Percentiles rank a stretch among this genome's conserved stretches.
phyloP scores from a whole-genome alignment of 495 filamentous ascomycete species.

The Friedmanniomyces endolithicus region DNA sequence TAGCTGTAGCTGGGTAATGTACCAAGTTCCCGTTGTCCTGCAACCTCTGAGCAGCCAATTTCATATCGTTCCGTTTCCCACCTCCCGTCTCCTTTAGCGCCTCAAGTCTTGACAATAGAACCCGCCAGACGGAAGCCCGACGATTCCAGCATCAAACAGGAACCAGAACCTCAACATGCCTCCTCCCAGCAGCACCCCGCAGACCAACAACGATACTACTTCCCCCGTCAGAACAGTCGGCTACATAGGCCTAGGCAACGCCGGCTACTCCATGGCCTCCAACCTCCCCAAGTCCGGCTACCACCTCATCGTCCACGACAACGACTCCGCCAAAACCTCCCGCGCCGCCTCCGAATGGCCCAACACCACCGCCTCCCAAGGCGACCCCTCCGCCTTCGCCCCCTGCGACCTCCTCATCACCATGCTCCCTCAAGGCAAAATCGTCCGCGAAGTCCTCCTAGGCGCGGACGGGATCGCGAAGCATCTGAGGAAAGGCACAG shows the following conservation, averaged over 20 bases:
- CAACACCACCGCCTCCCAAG: conserved; percentile 9
- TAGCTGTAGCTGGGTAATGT: too few species aligned
- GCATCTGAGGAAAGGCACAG: conserved; percentile 21
- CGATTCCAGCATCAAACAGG: too few species aligned
- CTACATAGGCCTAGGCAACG: conserved; percentile 27
- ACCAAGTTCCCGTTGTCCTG: too few species aligned
- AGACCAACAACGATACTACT: background rate
- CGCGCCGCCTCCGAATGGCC: conserved; percentile 19
- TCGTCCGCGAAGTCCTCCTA: conserved; percentile 24
- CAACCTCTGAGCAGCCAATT: too few species aligned
- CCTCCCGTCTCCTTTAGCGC: too few species aligned
- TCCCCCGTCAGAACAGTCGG: conserved; percentile 16
- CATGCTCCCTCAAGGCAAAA: conserved; percentile 26
- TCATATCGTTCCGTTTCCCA: too few species aligned
- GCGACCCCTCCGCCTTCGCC: conserved; percentile 14
- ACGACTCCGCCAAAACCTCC: conserved; percentile 17
- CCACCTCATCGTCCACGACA: conserved; percentile 23
- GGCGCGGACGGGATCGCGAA: conserved; percentile 22
- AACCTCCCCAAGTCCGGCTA: conserved; percentile 25
- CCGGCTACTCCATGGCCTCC: conserved; percentile 23
- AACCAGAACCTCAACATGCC: background rate
- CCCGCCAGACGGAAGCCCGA: too few species aligned
- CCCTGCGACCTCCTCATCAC: conserved; percentile 25
- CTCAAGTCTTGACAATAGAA: too few species aligned
- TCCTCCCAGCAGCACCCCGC: background rate